Evolutionary conservation across 345 rosid species (phyloP), one percentile per base, ranked within the genome.

Genomic region (Aurinia saxatilis): DNA sequence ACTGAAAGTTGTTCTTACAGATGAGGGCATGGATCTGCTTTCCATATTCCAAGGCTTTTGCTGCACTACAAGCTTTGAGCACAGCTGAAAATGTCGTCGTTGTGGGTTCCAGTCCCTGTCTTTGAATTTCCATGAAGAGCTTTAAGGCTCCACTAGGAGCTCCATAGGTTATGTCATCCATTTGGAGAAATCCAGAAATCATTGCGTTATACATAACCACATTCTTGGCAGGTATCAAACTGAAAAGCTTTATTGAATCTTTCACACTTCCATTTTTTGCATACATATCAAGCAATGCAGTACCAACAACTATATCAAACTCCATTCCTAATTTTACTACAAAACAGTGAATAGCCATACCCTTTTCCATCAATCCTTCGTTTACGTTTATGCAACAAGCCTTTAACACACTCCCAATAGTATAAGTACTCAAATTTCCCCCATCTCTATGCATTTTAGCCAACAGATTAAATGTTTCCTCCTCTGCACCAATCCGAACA

Each of bases 201-300:
- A 81, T 70, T 2, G 86, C 83, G 36, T 81, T 81, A 60, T 79
- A 79, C 49, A 68, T 75, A 48, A 82, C 77, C 57, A 79, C 79
- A 65, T 77, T 82, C 68, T 68, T 71, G 34, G 37, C 41, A 42
- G 81, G 78, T 67, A 80, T 68, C 34, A 61, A 30, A 23, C 52
- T 37, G 47, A 80, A 82, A 37, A 76, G 35, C 64, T 63, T 61
- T 15, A 48, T 15, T 0, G 84, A 74, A n/a, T 63, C 74, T 12
- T 44, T 67, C 47, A 82, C 45, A 63, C 65, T 49, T 49, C 84
- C 77, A 1, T 53, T 56, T 65, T 82, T 82, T 0, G 77, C 76
- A 10, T 82, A 82, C 87, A 82, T 80, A 60, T 65, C 62, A 50
- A 82, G 73, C 74, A 82, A 69, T 48, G 87, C 84, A 62, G 84